Evolutionary conservation across 805 yeast species (phyloP).

Genomic region (Cyberlindnera sargentensis): DNA sequence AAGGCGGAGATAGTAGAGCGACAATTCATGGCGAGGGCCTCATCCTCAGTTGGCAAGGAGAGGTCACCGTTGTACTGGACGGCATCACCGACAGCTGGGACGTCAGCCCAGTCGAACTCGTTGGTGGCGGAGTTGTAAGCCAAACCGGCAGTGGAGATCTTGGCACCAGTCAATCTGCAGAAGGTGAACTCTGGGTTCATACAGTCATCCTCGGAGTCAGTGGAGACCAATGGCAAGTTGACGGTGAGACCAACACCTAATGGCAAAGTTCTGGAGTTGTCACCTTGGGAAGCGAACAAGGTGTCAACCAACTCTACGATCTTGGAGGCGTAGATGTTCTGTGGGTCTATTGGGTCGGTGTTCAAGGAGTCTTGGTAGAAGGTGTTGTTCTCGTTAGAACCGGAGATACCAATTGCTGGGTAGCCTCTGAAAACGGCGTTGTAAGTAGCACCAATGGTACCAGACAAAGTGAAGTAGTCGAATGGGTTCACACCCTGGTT

Average conservation of each 20-base stretch:
- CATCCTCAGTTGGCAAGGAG: slow-evolving; percentile 35
- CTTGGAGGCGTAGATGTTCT: slow-evolving; percentile 38
- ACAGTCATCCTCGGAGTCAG: slow-evolving; percentile 32
- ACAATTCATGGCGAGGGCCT: slow-evolving; percentile 29
- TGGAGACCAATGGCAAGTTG: slow-evolving; percentile 42
- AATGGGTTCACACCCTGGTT: slow-evolving; percentile 46
- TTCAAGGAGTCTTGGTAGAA: slow-evolving; percentile 34
- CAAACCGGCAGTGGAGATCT: slow-evolving; percentile 7
- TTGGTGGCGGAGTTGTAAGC: slow-evolving; percentile 35
- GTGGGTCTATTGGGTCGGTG: slow-evolving; percentile 33
- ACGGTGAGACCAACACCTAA: slow-evolving; percentile 39
- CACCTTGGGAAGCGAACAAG: slow-evolving; percentile 33
- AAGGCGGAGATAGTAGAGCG: slow-evolving; percentile 39
- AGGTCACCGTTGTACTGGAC: slow-evolving; percentile 37
- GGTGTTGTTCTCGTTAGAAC: slow-evolving; percentile 41
- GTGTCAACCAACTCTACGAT: slow-evolving; percentile 33
- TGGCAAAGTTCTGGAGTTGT: slow-evolving; percentile 33
- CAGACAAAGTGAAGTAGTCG: slow-evolving; percentile 36
- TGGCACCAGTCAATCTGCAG: slow-evolving; percentile 39
- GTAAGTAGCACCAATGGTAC: slow-evolving; percentile 44
- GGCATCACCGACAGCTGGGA: slow-evolving; percentile 21
- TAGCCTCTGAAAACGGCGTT: slow-evolving; percentile 40
- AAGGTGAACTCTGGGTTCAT: slow-evolving; percentile 34
- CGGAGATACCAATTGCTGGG: slow-evolving; percentile 47
- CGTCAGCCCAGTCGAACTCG: slow-evolving; percentile 15